phyloP scores from a whole-genome alignment of 129 eudicot genomes.

The Scalesia atractyloides region DNA sequence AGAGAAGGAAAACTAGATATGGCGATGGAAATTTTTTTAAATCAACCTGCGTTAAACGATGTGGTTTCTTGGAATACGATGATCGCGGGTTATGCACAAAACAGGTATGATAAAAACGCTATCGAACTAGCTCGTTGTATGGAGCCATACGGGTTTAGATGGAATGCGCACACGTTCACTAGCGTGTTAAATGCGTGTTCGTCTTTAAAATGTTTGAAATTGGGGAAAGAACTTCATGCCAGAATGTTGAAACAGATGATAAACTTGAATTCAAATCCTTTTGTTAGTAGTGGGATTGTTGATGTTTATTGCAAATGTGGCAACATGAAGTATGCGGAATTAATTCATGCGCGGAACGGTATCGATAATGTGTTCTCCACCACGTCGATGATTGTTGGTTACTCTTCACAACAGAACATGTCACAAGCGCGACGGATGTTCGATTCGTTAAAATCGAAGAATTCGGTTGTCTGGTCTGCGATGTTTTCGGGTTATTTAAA shows the following conservation, averaged over 20 bases:
- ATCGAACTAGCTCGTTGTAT: constrained; percentile 51
- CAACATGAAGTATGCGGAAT: constrained; percentile 68
- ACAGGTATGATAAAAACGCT: constrained; percentile 55
- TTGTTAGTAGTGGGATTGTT: constrained; percentile 63
- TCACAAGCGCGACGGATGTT: constrained; percentile 65
- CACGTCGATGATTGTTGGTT: constrained; percentile 81
- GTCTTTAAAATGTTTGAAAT: constrained; percentile 51
- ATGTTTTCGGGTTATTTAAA: constrained; percentile 77
- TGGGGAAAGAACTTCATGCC: constrained; percentile 80
- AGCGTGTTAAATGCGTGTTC: constrained; percentile 69
- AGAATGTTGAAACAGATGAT: constrained; percentile 52
- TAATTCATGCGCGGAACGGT: constrained; percentile 35
- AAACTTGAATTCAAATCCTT: constrained; percentile 55
- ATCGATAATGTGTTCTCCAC: constrained; percentile 50
- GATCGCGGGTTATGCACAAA: constrained; percentile 71
- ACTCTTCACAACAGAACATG: constrained; percentile 67
- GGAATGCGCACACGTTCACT: constrained; percentile 72
- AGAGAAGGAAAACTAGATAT: constrained; percentile 69
- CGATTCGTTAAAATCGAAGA: constrained; percentile 57
- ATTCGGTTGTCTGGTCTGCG: constrained; percentile 75
- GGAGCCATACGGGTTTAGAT: constrained; percentile 49
- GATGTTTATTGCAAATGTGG: constrained; percentile 85
- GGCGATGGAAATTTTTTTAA: constrained; percentile 55
- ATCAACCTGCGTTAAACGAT: constrained; percentile 56
- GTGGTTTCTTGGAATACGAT: constrained; percentile 84